phyloP scores from a whole-genome alignment of 139 green algal genomes.

The Coelastrella sp. region DNA sequence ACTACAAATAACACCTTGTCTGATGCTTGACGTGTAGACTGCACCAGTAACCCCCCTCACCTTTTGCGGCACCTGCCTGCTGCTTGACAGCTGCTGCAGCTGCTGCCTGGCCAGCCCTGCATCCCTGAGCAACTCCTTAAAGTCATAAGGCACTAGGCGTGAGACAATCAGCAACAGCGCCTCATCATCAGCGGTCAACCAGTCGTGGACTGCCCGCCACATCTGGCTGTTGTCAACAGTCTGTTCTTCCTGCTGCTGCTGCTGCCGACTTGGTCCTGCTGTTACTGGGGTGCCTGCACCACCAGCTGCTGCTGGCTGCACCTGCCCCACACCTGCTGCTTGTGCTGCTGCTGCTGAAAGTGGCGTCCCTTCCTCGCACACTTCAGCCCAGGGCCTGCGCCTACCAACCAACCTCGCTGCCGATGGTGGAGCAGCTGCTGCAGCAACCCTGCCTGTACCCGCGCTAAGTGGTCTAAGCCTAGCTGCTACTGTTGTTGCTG shows the following conservation, averaged over 20 bases:
- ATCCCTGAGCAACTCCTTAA: background rate
- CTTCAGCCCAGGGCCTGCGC: constrained; percentile 12
- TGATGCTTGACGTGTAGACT: background rate
- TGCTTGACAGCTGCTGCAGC: constrained; percentile 7
- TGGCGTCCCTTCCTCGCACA: background rate
- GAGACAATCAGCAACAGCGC: constrained; percentile 25
- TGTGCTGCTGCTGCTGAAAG: constrained; percentile 20
- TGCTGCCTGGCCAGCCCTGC: background rate
- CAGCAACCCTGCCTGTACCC: background rate
- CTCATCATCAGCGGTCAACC: constrained; percentile 42
- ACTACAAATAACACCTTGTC: background rate
- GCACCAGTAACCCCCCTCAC: background rate
- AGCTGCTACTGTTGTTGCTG: constrained; percentile 6
- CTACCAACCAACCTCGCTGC: background rate
- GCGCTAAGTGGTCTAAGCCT: background rate
- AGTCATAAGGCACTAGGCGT: constrained; percentile 34
- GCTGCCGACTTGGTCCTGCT: background rate
- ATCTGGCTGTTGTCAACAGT: constrained; percentile 4
- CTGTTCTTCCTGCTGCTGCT: background rate
- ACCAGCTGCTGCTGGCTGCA: constrained; percentile 1
- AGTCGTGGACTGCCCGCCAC: constrained; percentile 39
- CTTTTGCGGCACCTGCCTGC: background rate
- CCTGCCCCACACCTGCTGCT: background rate
- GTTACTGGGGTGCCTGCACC: background rate
- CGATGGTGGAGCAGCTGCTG: background rate